Evolutionary conservation across 495 filamentous ascomycete species (phyloP).

Genomic region (Aspergillus funiculosus): DNA sequence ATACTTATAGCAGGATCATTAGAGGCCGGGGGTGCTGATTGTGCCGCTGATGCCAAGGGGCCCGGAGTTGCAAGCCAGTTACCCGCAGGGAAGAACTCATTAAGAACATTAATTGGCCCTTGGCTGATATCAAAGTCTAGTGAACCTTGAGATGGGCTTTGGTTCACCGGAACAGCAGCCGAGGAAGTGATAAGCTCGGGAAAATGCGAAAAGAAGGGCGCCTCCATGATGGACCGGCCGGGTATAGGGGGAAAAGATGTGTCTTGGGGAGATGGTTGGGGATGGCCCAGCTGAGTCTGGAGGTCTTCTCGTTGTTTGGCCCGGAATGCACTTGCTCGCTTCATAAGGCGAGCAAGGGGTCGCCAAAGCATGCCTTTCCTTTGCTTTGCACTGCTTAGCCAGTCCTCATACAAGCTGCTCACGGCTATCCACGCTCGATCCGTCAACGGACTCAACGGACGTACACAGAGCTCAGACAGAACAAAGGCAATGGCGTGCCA

Average conservation of each 20-base stretch:
- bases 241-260: conserved; percentile 7
- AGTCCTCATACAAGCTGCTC: conserved; percentile 51
- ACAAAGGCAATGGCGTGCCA: conserved; percentile 75
- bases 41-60: background rate
- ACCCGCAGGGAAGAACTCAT: conserved; percentile 29
- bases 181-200: conserved; percentile 7
- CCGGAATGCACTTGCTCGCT: conserved; percentile 49
- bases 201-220: conserved; percentile 11
- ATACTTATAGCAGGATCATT: conserved; percentile 11
- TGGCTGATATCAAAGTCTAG: conserved; percentile 29
- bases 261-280: conserved; percentile 4
- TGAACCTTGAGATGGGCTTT: background rate
- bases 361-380: conserved; percentile 66
- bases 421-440: conserved; percentile 80
- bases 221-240: conserved; percentile 3
- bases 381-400: conserved; percentile 46
- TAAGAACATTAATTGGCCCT: conserved; percentile 27
- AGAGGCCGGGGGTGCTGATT: conserved; percentile 1
- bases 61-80: conserved; percentile 24
- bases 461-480: conserved; percentile 69
- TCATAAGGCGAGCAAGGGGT: conserved; percentile 65
- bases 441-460: conserved; percentile 60
- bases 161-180: background rate
- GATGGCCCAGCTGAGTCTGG: conserved; percentile 19
- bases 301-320: conserved; percentile 31